phyloP scores from a whole-genome alignment of 2,329 filamentous ascomycete species.

The Neurospora sp. region DNA sequence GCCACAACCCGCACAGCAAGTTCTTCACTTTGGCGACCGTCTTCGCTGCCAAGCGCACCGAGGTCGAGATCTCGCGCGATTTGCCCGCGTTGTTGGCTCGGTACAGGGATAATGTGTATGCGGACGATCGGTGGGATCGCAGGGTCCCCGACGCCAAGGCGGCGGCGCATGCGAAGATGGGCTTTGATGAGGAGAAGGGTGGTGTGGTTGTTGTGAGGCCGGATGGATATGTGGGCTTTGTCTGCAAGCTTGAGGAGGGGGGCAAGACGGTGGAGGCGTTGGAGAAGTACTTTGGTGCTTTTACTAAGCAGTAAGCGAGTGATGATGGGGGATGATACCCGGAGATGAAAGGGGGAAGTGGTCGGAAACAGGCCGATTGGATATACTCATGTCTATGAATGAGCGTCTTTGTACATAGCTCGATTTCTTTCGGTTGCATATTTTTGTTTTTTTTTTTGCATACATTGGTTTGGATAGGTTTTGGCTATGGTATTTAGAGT shows the following conservation, averaged over 20 bases:
- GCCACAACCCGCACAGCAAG: slow-evolving; percentile 71
- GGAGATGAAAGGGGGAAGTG: neutral
- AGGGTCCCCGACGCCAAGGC: slow-evolving; percentile 60
- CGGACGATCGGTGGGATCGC: slow-evolving; percentile 70
- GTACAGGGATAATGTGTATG: slow-evolving; percentile 77
- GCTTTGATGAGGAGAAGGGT: slow-evolving; percentile 61
- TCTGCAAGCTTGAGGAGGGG: slow-evolving; percentile 65
- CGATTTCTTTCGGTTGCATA: neutral
- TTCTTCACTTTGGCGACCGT: slow-evolving; percentile 76
- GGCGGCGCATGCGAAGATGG: slow-evolving; percentile 80
- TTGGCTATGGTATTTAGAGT: neutral
- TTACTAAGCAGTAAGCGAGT: slow-evolving; percentile 42
- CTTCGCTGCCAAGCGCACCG: slow-evolving; percentile 55
- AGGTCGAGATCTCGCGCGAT: slow-evolving; percentile 64
- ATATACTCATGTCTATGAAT: neutral
- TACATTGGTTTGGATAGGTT: neutral
- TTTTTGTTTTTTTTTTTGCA: neutral
- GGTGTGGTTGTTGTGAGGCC: slow-evolving; percentile 78
- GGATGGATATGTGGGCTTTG: slow-evolving; percentile 77
- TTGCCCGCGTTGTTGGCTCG: slow-evolving; percentile 62
- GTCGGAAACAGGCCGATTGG: neutral
- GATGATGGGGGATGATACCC: neutral
- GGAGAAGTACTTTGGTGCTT: slow-evolving; percentile 71
- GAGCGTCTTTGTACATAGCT: neutral
- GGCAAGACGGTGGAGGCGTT: slow-evolving; percentile 70